These are phyloP conservation scores for Cardamine resedifolia DNA, from an alignment of 345 rosid species.

Conservation along the genomic window DNA sequence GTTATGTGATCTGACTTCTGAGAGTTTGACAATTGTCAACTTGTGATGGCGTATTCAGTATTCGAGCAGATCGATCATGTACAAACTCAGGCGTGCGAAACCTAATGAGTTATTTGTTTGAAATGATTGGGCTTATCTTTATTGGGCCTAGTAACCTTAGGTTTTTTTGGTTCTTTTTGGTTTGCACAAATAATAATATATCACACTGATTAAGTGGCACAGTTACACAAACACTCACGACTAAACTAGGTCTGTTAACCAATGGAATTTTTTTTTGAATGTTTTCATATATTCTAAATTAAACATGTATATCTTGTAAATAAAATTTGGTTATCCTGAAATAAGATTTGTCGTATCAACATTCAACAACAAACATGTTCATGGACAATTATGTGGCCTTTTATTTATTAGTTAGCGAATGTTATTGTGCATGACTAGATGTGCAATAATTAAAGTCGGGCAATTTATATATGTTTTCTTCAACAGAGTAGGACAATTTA, in stretches of 20 bases:
- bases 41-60: too few species aligned
- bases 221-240: neutral
- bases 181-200: neutral
- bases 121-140: neutral
- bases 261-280: neutral
- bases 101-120: neutral
- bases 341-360: slow-evolving; percentile 26
- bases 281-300: neutral
- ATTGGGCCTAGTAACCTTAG: neutral
- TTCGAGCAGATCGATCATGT: too few species aligned
- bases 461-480: neutral
- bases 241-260: neutral
- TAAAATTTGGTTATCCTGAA: neutral
- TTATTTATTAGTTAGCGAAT: slow-evolving; percentile 11
- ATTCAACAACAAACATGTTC: slow-evolving; percentile 31
- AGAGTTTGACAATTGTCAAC: too few species aligned
- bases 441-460: slow-evolving; percentile 22
- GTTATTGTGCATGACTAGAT: slow-evolving; percentile 38
- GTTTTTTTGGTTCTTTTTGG: neutral
- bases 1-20: too few species aligned
- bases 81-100: neutral
- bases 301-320: neutral
- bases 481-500: slow-evolving; percentile 3
- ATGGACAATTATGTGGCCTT: slow-evolving; percentile 23
- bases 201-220: neutral